phyloP scores from a whole-genome alignment of 495 filamentous ascomycete species.

The Extremus antarcticus region DNA sequence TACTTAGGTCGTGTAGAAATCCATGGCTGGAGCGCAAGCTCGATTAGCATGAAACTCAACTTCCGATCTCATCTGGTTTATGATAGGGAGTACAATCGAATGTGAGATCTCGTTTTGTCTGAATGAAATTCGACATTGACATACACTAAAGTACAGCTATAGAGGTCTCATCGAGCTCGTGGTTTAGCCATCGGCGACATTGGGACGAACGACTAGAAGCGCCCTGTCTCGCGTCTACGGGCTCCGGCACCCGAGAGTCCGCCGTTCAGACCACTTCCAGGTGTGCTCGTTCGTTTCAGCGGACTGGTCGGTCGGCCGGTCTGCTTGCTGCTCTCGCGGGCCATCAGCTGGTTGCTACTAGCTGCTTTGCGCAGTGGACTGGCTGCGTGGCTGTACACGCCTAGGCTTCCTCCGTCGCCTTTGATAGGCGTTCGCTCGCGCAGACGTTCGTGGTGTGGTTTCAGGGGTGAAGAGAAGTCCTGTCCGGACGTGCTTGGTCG shows the following conservation, averaged over 20 bases:
- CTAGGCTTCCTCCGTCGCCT: conserved; percentile 68
- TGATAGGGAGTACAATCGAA: too few relatives aligned
- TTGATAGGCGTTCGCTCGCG: conserved; percentile 23
- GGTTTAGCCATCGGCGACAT: conserved; percentile 2
- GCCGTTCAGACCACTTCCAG: conserved; percentile 7
- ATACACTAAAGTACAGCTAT: too few relatives aligned
- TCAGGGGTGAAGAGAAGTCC: conserved; percentile 45
- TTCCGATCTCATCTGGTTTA: too few relatives aligned
- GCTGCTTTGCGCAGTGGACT: conserved; percentile 63
- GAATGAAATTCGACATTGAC: too few relatives aligned
- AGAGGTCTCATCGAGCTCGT: too few relatives aligned
- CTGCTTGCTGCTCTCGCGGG: background rate
- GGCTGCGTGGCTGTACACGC: conserved; percentile 67
- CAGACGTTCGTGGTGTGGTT: conserved; percentile 24
- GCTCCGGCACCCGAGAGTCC: background rate
- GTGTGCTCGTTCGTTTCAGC: conserved; percentile 21
- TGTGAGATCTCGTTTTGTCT: too few relatives aligned
- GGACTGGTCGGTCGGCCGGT: conserved; percentile 11
- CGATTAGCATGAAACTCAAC: too few relatives aligned
- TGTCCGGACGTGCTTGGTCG: conserved; percentile 21
- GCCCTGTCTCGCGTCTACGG: conserved; percentile 11
- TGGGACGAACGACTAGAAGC: conserved; percentile 16
- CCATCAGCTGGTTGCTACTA: conserved; percentile 8
- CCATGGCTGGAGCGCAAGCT: too few relatives aligned
- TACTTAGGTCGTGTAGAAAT: too few relatives aligned